Evolutionary conservation across 805 yeast species (phyloP).

Genomic region (Hanseniaspora opuntiae): DNA sequence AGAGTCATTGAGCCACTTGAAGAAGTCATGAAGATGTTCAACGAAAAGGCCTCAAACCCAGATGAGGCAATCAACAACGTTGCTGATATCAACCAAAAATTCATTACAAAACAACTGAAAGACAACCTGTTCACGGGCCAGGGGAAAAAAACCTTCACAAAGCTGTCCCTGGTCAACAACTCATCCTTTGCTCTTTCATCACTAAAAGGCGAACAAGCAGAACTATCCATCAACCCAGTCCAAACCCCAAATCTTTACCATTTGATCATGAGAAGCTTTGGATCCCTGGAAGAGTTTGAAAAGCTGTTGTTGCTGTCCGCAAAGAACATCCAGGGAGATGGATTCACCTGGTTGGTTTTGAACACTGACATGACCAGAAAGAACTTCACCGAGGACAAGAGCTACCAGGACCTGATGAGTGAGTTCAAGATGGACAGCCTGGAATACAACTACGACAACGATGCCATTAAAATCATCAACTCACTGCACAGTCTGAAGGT

Average conservation of each 20-base stretch:
- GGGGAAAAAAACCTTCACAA: not conserved
- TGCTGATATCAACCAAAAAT: not conserved
- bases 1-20: constrained; percentile 2
- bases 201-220: not conserved
- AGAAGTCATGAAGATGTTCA: not conserved
- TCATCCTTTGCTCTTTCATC: constrained; percentile 1
- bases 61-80: not conserved
- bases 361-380: constrained; percentile 20
- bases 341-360: constrained; percentile 80
- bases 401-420: constrained; percentile 2
- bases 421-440: constrained; percentile 10
- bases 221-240: not conserved
- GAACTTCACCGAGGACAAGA: constrained; percentile 16
- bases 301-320: constrained; percentile 59
- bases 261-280: constrained; percentile 40
- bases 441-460: not conserved
- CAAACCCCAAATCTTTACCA: constrained; percentile 13
- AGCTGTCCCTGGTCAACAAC: not conserved
- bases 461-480: constrained; percentile 19
- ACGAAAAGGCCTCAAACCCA: not conserved
- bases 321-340: constrained; percentile 68
- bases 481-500: constrained; percentile 35
- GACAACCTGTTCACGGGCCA: not conserved
- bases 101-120: not conserved
- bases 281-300: constrained; percentile 62